phyloP scores from a whole-genome alignment of 2,329 filamentous ascomycete species.

The Cladophialophora psammophila region DNA sequence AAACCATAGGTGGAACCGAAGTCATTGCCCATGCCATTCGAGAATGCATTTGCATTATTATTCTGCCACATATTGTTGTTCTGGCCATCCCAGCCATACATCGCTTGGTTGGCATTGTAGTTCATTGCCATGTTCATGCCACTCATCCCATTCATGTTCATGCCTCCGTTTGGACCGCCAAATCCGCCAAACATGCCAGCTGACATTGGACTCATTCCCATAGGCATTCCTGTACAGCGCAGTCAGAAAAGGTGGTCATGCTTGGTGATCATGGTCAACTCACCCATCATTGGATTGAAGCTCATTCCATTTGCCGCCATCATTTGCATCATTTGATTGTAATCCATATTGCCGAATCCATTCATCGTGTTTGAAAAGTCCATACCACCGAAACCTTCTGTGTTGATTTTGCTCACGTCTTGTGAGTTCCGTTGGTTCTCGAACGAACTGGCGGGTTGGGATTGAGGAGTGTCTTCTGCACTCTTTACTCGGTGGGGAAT shows the following conservation, averaged over 20 bases:
- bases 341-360: conserved; percentile 64
- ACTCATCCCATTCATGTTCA: conserved; percentile 92
- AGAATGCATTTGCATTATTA: conserved; percentile 83
- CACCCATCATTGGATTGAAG: conserved; percentile 75
- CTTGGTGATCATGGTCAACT: conserved; percentile 46
- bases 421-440: conserved; percentile 22
- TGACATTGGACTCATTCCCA: conserved; percentile 63
- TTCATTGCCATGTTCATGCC: conserved; percentile 79
- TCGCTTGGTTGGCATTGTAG: conserved; percentile 60
- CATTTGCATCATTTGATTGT: conserved; percentile 77
- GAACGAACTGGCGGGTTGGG: conserved; percentile 18
- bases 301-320: conserved; percentile 55
- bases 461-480: conserved; percentile 24
- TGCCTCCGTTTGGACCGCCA: conserved; percentile 68
- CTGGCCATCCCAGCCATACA: conserved; percentile 81
- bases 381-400: conserved; percentile 21
- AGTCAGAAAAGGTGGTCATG: conserved; percentile 70
- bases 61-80: conserved; percentile 78
- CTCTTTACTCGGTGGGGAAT: conserved; percentile 23
- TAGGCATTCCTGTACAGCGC: conserved; percentile 71
- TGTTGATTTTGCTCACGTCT: conserved; percentile 18
- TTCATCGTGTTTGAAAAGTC: conserved; percentile 62
- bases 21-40: conserved; percentile 80
- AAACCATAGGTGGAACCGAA: conserved; percentile 80
- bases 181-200: conserved; percentile 59